These are phyloP conservation scores for Turnera subulata DNA, from an alignment of 345 rosid species.

Conservation along the genomic window DNA sequence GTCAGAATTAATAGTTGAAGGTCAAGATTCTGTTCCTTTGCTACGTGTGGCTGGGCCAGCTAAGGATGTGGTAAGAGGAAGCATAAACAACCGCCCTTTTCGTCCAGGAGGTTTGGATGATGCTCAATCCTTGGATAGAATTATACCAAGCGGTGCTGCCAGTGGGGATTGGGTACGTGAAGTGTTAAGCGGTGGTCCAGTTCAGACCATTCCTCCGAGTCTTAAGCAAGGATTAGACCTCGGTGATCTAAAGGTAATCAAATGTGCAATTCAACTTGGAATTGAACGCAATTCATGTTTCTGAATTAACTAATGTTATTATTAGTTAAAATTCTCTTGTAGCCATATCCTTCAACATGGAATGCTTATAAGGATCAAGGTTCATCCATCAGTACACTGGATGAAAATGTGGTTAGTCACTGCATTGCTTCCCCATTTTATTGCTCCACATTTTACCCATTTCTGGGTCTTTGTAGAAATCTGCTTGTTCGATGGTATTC, in stretches of 20 bases:
- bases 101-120: slow-evolving; percentile 92
- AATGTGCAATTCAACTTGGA: too few relatives aligned
- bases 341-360: slow-evolving; percentile 76
- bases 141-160: slow-evolving; percentile 65
- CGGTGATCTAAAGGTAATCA: slow-evolving; percentile 70
- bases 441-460: not conserved
- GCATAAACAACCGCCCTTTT: slow-evolving; percentile 86
- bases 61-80: slow-evolving; percentile 82
- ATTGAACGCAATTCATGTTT: not conserved
- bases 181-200: slow-evolving; percentile 67
- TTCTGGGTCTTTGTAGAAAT: not conserved
- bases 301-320: not conserved
- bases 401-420: slow-evolving; percentile 63
- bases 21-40: slow-evolving; percentile 58
- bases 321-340: slow-evolving; percentile 18
- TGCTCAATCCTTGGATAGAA: slow-evolving; percentile 52
- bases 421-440: slow-evolving; percentile 6
- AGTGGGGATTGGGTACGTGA: slow-evolving; percentile 83
- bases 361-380: slow-evolving; percentile 59
- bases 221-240: slow-evolving; percentile 76
- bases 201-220: slow-evolving; percentile 66
- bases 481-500: not conserved
- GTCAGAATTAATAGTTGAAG: slow-evolving; percentile 60
- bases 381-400: slow-evolving; percentile 30
- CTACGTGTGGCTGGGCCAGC: slow-evolving; percentile 61